Evolutionary conservation across 2,329 filamentous ascomycete species (phyloP), one percentile per base, ranked within the genome.

Genomic region (Hirsutella rhossiliensis): DNA sequence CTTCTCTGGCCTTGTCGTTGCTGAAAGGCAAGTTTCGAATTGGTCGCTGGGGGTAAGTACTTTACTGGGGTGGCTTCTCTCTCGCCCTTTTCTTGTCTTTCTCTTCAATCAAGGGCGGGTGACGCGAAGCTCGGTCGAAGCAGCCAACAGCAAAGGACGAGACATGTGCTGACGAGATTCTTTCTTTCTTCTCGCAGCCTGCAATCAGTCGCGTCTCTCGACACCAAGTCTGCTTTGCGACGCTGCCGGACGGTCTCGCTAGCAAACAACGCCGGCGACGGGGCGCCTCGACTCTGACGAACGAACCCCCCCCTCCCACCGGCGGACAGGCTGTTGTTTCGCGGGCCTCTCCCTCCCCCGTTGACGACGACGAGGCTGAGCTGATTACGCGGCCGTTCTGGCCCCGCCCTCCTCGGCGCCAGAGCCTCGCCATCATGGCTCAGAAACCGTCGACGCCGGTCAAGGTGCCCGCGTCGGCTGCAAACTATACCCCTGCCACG

Each of bases 391-490:
- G n/a, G 31, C 31, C 31, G 13, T 15, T 13, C 11, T 34, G 12
- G 31, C 8, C 31, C 13, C 31, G 30, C 30, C 31, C 13, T 19
- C 34, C 18, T 18, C 34, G n/a, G 11, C 34, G n/a, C 9, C 34
- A 27, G 17, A 13, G 12, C 9, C 39, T 31, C n/a, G 12, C 36
- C 50, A 56, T 38, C 45, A 72, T 72, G 68, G 67, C 69, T 48
- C 67, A 68, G 54, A 43, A 56, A 43, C 64, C 72, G 31, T 66
- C 74, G 28, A 75, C 75, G 19, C 75, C 76, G 5, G 74, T 78
- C 53, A 79, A 79, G 56, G 74, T 82, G 41, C 74, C 78, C 13
- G 62, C 72, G 7, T 71, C 73, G 29, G 75, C 75, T n/a, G 67
- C 76, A 3, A 73, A 68, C 52, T 78, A 82, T 60, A 75, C 76